phyloP scores from a whole-genome alignment of 2,329 filamentous ascomycete species.

The Ampelomyces quisqualis region DNA sequence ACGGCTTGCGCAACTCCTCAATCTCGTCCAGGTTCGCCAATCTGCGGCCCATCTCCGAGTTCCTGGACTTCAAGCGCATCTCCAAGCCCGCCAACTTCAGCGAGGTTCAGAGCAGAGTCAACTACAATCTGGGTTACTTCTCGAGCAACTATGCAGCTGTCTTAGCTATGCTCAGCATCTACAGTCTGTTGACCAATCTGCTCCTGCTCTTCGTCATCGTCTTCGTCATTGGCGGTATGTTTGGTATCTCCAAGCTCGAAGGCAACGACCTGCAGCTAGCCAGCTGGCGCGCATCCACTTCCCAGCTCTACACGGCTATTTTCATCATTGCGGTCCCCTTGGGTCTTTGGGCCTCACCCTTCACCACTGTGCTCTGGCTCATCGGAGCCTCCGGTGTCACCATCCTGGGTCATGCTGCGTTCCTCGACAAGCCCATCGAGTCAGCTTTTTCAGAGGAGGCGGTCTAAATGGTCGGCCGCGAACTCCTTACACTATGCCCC shows the following conservation, averaged over 20 bases:
- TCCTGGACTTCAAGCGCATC: slow-evolving; percentile 91
- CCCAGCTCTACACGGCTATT: slow-evolving; percentile 90
- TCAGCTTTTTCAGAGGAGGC: slow-evolving; percentile 99
- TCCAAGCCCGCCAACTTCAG: slow-evolving; percentile 91
- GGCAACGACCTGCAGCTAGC: slow-evolving; percentile 87
- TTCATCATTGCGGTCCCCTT: slow-evolving; percentile 81
- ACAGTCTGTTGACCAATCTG: slow-evolving; percentile 86
- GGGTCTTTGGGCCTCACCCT: slow-evolving; percentile 79
- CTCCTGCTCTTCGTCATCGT: slow-evolving; percentile 88
- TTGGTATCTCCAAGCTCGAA: slow-evolving; percentile 84
- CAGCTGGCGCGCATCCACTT: slow-evolving; percentile 77
- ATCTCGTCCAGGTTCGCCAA: slow-evolving; percentile 85
- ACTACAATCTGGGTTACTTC: slow-evolving; percentile 97
- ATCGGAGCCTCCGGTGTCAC: slow-evolving; percentile 92
- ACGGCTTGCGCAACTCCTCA: slow-evolving; percentile 76
- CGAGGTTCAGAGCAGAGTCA: slow-evolving; percentile 87
- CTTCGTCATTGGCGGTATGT: slow-evolving; percentile 83
- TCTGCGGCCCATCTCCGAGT: slow-evolving; percentile 86
- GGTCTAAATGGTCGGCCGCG: slow-evolving; percentile 99
- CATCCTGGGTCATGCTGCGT: slow-evolving; percentile 89
- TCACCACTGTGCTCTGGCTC: slow-evolving; percentile 87
- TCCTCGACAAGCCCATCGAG: slow-evolving; percentile 99
- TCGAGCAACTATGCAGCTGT: slow-evolving; percentile 97
- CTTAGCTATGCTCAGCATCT: slow-evolving; percentile 93
- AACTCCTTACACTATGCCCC: slow-evolving; percentile 90